Conservation (phyloP, 176 grass and related monocot genomes). For the Tillandsia leiboldiana region DNA sequence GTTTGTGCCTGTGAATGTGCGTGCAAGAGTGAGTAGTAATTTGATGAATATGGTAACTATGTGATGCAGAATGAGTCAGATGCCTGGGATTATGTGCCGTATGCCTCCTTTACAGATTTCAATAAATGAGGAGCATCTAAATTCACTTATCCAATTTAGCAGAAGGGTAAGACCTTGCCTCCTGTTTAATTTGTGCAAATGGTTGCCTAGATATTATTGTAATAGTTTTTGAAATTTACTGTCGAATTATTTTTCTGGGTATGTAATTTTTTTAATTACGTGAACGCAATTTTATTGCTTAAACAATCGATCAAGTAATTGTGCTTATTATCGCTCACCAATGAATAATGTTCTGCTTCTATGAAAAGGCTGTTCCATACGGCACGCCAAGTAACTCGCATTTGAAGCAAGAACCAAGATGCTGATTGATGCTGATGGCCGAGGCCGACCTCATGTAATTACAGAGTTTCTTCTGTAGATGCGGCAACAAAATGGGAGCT, state of each 20-base stretch:
- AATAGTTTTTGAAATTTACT: background rate
- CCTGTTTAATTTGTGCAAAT: background rate
- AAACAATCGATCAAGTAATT: too few relatives aligned
- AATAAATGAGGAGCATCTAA: constrained; percentile 56
- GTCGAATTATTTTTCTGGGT: background rate
- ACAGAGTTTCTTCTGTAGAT: background rate
- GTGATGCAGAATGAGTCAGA: constrained; percentile 50
- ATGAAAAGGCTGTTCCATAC: constrained; percentile 41
- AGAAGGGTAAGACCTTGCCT: constrained; percentile 52
- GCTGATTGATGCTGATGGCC: constrained; percentile 39
- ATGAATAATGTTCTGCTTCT: background rate
- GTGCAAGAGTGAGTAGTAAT: background rate
- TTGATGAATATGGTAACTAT: background rate
- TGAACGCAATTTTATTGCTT: too few relatives aligned
- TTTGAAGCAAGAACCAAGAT: constrained; percentile 66
- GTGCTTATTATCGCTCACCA: background rate
- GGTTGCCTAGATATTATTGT: background rate
- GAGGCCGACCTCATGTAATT: background rate
- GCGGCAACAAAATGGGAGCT: constrained; percentile 3
- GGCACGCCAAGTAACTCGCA: constrained; percentile 23
- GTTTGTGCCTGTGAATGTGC: too few relatives aligned
- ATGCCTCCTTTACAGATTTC: constrained; percentile 47
- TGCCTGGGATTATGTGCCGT: constrained; percentile 57
- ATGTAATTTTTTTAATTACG: background rate
- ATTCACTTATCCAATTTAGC: constrained; percentile 46